Percentiles rank a stretch among this genome's conserved stretches.
phyloP scores from a whole-genome alignment of 2,329 filamentous ascomycete species.

The Paraconiothyrium sp. region DNA sequence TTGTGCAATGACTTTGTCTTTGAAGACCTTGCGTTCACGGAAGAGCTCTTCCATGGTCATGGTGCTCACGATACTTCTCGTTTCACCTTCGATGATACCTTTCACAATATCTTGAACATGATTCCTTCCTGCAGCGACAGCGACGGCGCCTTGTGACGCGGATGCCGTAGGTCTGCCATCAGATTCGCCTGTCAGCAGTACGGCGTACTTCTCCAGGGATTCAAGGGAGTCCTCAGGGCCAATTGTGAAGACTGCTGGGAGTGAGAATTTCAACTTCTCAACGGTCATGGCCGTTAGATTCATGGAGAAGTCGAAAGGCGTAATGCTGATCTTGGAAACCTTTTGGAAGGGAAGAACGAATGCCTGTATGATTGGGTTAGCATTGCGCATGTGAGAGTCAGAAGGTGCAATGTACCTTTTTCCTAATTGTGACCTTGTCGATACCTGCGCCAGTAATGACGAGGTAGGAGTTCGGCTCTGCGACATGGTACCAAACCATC shows the following conservation, averaged over 20 bases:
- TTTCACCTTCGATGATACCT: constrained; percentile 90
- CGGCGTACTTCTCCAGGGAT: constrained; percentile 81
- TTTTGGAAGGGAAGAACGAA: constrained; percentile 52
- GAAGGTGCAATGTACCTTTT: constrained; percentile 68
- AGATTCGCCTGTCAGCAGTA: constrained; percentile 74
- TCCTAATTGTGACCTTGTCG: constrained; percentile 77
- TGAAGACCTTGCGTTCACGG: constrained; percentile 78
- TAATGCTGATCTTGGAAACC: constrained; percentile 63
- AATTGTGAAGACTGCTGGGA: constrained; percentile 87
- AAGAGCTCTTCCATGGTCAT: constrained; percentile 97
- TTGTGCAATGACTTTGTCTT: constrained; percentile 69
- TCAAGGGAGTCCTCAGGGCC: constrained; percentile 78
- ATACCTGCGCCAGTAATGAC: constrained; percentile 85
- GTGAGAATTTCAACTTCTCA: constrained; percentile 83
- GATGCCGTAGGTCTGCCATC: constrained; percentile 54
- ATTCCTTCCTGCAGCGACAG: constrained; percentile 59
- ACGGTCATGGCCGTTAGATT: constrained; percentile 87
- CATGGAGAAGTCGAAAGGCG: constrained; percentile 84
- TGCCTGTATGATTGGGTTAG: constrained; percentile 28
- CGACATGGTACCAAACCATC: constrained; percentile 70
- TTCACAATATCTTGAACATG: constrained; percentile 88
- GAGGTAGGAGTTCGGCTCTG: constrained; percentile 83
- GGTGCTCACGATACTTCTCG: constrained; percentile 79
- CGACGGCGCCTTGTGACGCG: constrained; percentile 47
- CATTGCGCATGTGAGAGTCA: constrained; percentile 4